Conservation (phyloP, 441 rosid genomes). For the Francoa sonchifolia region DNA sequence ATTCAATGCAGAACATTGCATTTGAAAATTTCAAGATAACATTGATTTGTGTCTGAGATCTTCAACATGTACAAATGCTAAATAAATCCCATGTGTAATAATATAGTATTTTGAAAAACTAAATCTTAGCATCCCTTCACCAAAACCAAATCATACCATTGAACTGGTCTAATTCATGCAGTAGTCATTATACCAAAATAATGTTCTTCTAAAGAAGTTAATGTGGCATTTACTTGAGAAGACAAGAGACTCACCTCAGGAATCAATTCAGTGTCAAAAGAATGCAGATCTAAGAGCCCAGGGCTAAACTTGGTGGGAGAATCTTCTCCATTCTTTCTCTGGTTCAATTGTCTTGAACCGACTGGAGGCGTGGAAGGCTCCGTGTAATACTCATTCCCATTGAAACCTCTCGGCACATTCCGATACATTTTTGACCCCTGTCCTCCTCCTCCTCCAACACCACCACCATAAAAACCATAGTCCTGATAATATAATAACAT, state of each 20-base stretch:
- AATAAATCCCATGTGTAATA: too few species aligned
- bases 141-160: too few species aligned
- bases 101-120: too few species aligned
- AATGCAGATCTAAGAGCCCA: constrained; percentile 94
- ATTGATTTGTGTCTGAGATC: too few species aligned
- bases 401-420: constrained; percentile 51
- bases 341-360: constrained; percentile 43
- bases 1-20: too few species aligned
- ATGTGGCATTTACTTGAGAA: neutral
- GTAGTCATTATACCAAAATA: too few species aligned
- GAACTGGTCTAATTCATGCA: too few species aligned
- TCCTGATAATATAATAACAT: too few species aligned
- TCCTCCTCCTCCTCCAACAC: constrained; percentile 42
- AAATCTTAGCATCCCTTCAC: too few species aligned
- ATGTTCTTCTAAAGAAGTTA: too few species aligned
- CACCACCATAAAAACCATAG: constrained; percentile 60
- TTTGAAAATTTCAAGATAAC: too few species aligned
- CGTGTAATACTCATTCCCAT: constrained; percentile 44
- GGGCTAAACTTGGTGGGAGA: constrained; percentile 76
- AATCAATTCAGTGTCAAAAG: constrained; percentile 88
- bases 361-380: constrained; percentile 81
- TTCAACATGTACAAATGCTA: too few species aligned
- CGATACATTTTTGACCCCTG: constrained; percentile 52
- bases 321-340: constrained; percentile 61
- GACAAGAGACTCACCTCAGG: constrained; percentile 50